Conservation (phyloP, 768 basidiomycete species). For the Lentinula edodes region DNA sequence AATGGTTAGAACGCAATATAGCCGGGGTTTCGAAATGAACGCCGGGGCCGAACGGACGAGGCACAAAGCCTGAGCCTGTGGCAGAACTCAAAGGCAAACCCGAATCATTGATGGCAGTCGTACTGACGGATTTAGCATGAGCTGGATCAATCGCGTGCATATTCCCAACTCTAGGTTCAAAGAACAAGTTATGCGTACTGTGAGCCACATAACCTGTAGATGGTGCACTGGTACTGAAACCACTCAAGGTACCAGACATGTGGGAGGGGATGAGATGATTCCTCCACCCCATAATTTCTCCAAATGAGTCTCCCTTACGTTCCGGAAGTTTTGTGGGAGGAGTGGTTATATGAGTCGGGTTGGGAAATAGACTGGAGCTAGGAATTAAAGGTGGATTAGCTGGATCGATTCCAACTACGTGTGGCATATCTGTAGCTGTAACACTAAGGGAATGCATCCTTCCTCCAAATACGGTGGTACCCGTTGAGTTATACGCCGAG, state of each 20-base stretch:
- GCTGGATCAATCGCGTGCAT: background rate
- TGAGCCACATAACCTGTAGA: constrained; percentile 1
- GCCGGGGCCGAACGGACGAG: constrained; percentile 59
- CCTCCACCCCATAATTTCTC: constrained; percentile 61
- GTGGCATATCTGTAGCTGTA: constrained; percentile 60
- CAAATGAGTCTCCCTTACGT: constrained; percentile 46
- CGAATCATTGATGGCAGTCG: constrained; percentile 4
- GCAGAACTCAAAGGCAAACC: background rate
- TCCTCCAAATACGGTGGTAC: constrained; percentile 23
- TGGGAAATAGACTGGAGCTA: constrained; percentile 1
- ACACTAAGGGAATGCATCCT: constrained; percentile 78
- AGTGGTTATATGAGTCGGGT: background rate
- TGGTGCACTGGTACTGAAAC: background rate
- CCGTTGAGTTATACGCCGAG: background rate
- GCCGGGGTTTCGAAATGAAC: constrained; percentile 58
- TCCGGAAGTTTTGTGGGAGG: background rate
- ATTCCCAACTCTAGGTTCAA: constrained; percentile 13
- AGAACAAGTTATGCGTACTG: constrained; percentile 20
- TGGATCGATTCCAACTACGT: constrained; percentile 15
- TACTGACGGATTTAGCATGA: background rate
- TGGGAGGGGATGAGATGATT: constrained; percentile 22
- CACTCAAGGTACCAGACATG: background rate
- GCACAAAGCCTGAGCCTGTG: constrained; percentile 26
- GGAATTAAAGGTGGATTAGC: background rate
- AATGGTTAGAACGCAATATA: background rate